Evolutionary conservation across 148 eudicot species (phyloP).

Genomic region (Tetragonia tetragonoides): DNA sequence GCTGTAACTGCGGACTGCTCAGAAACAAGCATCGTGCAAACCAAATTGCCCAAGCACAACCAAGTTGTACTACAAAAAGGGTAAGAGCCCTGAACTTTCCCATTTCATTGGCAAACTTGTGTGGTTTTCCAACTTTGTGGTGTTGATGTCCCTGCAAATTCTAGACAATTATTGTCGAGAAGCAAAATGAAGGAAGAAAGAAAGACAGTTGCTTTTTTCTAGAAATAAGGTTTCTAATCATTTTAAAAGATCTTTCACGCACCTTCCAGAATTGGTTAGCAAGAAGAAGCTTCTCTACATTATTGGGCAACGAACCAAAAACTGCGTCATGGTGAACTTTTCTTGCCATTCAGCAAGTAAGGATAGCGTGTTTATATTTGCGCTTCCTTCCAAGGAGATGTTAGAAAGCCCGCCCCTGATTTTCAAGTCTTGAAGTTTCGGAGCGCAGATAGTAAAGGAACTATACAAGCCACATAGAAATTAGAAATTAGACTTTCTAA

Average conservation of each 20-base stretch:
- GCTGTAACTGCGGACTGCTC: constrained; percentile 12
- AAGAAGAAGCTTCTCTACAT: constrained; percentile 16
- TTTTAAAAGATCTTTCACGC: neutral
- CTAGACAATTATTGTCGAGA: neutral
- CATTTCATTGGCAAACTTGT: neutral
- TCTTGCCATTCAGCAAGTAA: neutral
- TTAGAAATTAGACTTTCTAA: constrained; percentile 9
- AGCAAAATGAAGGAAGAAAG: neutral
- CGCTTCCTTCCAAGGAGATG: constrained; percentile 9
- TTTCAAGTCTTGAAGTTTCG: constrained; percentile 9
- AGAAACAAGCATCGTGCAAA: neutral
- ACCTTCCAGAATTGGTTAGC: neutral
- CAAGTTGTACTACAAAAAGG: neutral
- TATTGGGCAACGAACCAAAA: constrained; percentile 1
- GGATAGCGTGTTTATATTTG: neutral
- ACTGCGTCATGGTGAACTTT: neutral
- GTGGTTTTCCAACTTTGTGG: neutral
- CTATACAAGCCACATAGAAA: neutral
- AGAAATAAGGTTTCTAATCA: neutral
- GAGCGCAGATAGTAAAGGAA: constrained; percentile 1
- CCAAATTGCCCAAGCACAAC: neutral
- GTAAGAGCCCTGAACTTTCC: neutral
- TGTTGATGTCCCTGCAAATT: too few relatives aligned
- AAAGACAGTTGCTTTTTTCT: neutral
- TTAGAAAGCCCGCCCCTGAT: neutral